Base-by-base conservation (phyloP, 257 asterid species). In the Echium plantagineum region DNA sequence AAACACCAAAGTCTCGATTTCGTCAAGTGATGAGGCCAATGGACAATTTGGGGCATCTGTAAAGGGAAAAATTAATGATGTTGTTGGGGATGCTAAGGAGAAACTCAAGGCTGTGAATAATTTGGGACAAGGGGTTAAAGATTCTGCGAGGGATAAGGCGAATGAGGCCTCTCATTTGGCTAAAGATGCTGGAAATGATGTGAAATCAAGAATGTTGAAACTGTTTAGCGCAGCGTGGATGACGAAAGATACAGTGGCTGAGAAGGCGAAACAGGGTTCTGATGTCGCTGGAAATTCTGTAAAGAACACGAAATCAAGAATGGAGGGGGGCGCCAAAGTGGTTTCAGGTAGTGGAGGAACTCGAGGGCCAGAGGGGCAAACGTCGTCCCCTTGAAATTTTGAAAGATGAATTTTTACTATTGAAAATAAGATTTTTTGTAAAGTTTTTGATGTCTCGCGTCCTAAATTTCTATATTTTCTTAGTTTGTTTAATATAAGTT, bases 51-150 rank as follows among this genome's bases (percentile, higher is more conserved):
- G 7, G 10, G 52, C 67, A 15, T 22, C 48, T 19, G 7, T 58
- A 5, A 61, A 52, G 58, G 74, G 62, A 12, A 75, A 62, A 28
- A 1, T 66, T 15, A 58, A 66, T 15, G 73, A 64, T 10, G 21
- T 52, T n/a, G 69, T 54, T 2, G 70, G 59, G 12, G 53, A 65
- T 21, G 75, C 21, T 5, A 49, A 62, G 62, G 70, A 58, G 21
- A 63, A 57, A 30, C 2, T 64, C 22, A 61, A 62, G 19, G 59
- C 21, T 48, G 35, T 66, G 3, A 19, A 58, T 13, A 77, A 80
- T 51, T 69, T 69, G 1, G 69, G 66, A 53, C 80, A 76, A 62
- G 76, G 22, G 31, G 66, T 62, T 19, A 71, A 63, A 61, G 80
- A 67, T 0, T 58, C 31, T 1, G 75, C 60, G 5, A 21, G 8